A percentile compares a stretch with the other conserved stretches of the same genome.
Conservation (phyloP, 208 protist species). For the Acanthamoeba lenticulata region DNA sequence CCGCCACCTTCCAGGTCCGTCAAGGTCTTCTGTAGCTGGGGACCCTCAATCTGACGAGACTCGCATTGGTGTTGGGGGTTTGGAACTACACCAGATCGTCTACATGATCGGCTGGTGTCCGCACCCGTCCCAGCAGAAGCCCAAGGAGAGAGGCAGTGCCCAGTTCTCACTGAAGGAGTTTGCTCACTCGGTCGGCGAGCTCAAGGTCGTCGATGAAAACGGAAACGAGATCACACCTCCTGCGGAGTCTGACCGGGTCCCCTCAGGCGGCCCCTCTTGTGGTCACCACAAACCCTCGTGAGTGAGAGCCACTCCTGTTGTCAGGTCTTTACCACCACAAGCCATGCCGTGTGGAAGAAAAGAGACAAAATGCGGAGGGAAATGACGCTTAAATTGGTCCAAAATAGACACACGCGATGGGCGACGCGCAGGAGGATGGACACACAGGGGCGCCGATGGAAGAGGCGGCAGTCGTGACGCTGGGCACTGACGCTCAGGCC, state of each 20-base stretch:
- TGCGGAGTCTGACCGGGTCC: too few relatives aligned
- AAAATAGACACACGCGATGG: too few relatives aligned
- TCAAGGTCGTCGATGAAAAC: conserved; percentile 26
- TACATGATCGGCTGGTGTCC: conserved; percentile 68
- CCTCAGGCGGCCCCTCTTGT: too few relatives aligned
- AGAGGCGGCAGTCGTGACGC: neutral
- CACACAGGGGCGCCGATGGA: neutral
- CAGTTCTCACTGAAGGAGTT: conserved; percentile 57
- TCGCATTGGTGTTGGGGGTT: neutral
- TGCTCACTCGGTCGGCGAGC: conserved; percentile 38
- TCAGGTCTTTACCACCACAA: too few relatives aligned
- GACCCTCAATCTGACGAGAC: neutral
- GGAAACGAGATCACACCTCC: neutral
- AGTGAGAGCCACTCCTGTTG: too few relatives aligned
- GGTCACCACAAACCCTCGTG: too few relatives aligned
- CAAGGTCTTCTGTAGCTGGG: neutral
- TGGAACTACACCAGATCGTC: neutral
- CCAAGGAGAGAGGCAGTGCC: conserved; percentile 32
- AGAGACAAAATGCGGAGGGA: too few relatives aligned
- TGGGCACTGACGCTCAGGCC: too few relatives aligned
- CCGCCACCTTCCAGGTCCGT: conserved; percentile 64
- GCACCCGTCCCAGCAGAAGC: conserved; percentile 48
- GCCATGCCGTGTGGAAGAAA: too few relatives aligned
- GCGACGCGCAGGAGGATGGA: neutral
- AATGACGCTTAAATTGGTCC: too few relatives aligned